Conservation (phyloP, 208 protist genomes). For the Jaenimonas drosophilae region DNA sequence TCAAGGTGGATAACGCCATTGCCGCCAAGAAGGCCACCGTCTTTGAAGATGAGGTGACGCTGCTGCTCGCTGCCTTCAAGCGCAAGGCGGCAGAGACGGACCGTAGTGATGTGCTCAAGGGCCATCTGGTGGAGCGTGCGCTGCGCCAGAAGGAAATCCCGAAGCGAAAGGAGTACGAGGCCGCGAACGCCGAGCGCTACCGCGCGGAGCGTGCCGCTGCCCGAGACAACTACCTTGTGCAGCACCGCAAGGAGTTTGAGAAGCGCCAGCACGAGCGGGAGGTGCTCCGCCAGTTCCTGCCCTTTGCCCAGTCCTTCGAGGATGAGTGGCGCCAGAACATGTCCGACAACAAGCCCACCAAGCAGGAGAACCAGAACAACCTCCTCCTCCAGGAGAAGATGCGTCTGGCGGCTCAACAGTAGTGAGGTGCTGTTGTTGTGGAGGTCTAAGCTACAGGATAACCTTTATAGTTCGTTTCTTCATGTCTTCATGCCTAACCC, state of each 20-base stretch:
- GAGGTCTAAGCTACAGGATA: no score
- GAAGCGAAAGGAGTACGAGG: constrained; percentile 39
- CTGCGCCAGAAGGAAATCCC: constrained; percentile 63
- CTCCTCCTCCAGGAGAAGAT: constrained; percentile 63
- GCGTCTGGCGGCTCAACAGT: constrained; percentile 18
- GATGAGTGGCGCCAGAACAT: constrained; percentile 22
- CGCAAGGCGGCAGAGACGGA: constrained; percentile 29
- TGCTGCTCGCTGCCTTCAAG: constrained; percentile 38
- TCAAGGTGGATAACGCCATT: constrained; percentile 43
- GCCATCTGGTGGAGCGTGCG: constrained; percentile 68
- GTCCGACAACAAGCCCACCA: constrained; percentile 45
- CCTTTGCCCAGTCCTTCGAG: constrained; percentile 46
- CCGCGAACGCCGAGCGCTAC: constrained; percentile 32
- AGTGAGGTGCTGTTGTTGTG: no score
- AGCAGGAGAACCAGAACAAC: constrained; percentile 66
- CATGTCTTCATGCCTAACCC: no score
- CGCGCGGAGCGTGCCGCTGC: constrained; percentile 38
- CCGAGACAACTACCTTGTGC: constrained; percentile 50
- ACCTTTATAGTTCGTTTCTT: no score
- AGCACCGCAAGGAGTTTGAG: constrained; percentile 79
- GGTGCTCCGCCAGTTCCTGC: constrained; percentile 45
- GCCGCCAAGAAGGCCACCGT: constrained; percentile 29
- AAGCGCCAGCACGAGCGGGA: constrained; percentile 45
- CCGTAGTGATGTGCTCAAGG: constrained; percentile 36
- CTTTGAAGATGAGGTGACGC: constrained; percentile 70